These are phyloP conservation scores for Dactylella cylindrospora DNA, from an alignment of 2,329 filamentous ascomycete species.

Conservation along the genomic window DNA sequence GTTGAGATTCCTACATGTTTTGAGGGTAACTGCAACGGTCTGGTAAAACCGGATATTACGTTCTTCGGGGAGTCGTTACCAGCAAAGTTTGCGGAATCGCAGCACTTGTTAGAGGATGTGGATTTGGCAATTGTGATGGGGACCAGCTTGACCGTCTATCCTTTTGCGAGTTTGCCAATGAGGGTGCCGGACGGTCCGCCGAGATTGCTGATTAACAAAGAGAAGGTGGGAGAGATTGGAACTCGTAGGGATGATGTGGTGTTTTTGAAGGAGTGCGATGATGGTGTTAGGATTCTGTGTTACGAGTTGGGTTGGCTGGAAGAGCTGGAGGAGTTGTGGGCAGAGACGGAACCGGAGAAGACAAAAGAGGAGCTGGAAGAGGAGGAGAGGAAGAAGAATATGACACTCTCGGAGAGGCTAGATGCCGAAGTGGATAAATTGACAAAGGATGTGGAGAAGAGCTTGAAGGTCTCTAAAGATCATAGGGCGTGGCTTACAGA, in stretches of 20 bases:
- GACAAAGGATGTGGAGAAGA: slow-evolving; percentile 51
- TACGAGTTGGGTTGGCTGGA: slow-evolving; percentile 79
- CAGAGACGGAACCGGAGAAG: slow-evolving; percentile 51
- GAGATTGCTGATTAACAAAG: slow-evolving; percentile 82
- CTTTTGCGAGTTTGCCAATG: slow-evolving; percentile 78
- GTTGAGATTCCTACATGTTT: slow-evolving; percentile 31
- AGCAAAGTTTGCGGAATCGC: slow-evolving; percentile 63
- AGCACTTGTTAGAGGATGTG: slow-evolving; percentile 61
- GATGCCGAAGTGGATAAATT: slow-evolving; percentile 52
- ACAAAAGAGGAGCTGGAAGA: slow-evolving; percentile 56
- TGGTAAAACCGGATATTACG: slow-evolving; percentile 92
- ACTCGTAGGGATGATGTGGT: slow-evolving; percentile 79
- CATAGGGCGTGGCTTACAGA: slow-evolving; percentile 26
- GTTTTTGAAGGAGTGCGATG: slow-evolving; percentile 78
- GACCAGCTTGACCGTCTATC: slow-evolving; percentile 82
- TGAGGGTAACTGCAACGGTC: slow-evolving; percentile 63
- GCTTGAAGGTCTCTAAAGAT: slow-evolving; percentile 46
- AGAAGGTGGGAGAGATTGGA: slow-evolving; percentile 77
- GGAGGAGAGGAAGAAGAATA: slow-evolving; percentile 23
- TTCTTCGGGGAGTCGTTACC: slow-evolving; percentile 84
- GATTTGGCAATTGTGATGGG: slow-evolving; percentile 85
- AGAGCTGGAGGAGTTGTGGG: slow-evolving; percentile 77
- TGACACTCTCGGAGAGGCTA: slow-evolving; percentile 43
- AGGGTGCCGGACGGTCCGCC: slow-evolving; percentile 65
- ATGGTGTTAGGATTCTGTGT: slow-evolving; percentile 75